A percentile compares a stretch with the other conserved stretches of the same genome.
Conservation (phyloP, 805 yeast genomes). For the Clavispora vitiphila region DNA sequence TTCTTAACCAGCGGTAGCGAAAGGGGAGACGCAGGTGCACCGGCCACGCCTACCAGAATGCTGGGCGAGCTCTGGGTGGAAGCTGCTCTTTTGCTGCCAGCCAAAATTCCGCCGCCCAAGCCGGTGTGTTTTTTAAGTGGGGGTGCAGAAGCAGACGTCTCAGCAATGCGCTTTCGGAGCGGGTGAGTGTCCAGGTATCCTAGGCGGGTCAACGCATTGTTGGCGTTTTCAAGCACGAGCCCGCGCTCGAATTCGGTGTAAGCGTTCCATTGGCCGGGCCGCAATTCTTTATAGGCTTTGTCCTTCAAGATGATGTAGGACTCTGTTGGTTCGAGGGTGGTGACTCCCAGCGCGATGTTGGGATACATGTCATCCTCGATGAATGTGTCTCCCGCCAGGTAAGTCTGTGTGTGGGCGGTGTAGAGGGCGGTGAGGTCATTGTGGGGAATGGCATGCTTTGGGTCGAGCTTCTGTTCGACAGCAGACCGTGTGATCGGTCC, state of each 20-base stretch:
- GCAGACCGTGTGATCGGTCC: constrained; percentile 14
- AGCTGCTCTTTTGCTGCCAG: constrained; percentile 13
- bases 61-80: constrained; percentile 4
- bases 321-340: constrained; percentile 4
- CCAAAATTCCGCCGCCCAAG: constrained; percentile 24
- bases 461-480: constrained; percentile 6
- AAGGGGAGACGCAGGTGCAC: constrained; percentile 5
- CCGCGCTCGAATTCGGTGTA: constrained; percentile 29
- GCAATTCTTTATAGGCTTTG: constrained; percentile 35
- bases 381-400: constrained; percentile 27
- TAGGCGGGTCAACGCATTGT: constrained; percentile 35
- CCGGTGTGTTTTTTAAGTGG: constrained; percentile 14
- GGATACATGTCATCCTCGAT: constrained; percentile 25
- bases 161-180: constrained; percentile 28
- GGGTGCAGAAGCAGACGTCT: constrained; percentile 3
- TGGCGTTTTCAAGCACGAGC: constrained; percentile 28
- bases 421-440: constrained; percentile 17
- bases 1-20: constrained; percentile 2
- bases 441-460: constrained; percentile 5
- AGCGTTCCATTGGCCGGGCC: constrained; percentile 33
- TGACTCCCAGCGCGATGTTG: constrained; percentile 8
- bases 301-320: constrained; percentile 29
- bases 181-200: constrained; percentile 43
- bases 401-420: constrained; percentile 25
- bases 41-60: constrained; percentile 4